A percentile compares a stretch with the other conserved stretches of the same genome.
Evolutionary conservation across 1,284 basidiomycete species (phyloP).

Genomic region (Malassezia sp.): DNA sequence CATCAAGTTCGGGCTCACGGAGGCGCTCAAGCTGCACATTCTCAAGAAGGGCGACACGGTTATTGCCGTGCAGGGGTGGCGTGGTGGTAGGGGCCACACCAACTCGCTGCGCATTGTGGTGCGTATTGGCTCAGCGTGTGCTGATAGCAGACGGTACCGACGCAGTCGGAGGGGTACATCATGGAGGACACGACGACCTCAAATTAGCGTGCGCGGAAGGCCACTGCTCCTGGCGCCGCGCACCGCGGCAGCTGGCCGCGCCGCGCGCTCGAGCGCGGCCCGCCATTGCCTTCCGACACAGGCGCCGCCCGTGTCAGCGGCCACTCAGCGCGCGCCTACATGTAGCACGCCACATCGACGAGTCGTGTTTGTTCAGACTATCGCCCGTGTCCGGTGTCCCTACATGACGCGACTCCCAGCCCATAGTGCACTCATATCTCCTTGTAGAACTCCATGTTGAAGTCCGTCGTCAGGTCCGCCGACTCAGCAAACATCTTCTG

Average conservation of each 20-base stretch:
- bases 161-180: constrained; percentile 36
- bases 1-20: constrained; percentile 66
- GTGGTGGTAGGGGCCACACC: constrained; percentile 84
- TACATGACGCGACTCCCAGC: too few relatives aligned
- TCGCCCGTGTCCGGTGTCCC: too few relatives aligned
- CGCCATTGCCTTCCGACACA: too few relatives aligned
- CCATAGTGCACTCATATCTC: too few relatives aligned
- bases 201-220: too few relatives aligned
- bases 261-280: too few relatives aligned
- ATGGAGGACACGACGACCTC: constrained; percentile 34
- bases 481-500: neutral
- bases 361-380: neutral
- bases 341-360: too few relatives aligned
- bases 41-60: constrained; percentile 81
- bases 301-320: too few relatives aligned
- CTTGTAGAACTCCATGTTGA: constrained; percentile 10
- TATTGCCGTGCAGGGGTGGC: constrained; percentile 96
- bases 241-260: too few relatives aligned
- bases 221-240: too few relatives aligned
- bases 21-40: constrained; percentile 74
- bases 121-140: neutral
- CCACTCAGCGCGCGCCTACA: too few relatives aligned
- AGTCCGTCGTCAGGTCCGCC: constrained; percentile 1
- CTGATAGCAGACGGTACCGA: constrained; percentile 21
- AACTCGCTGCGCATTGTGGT: constrained; percentile 45